Conservation (phyloP, 2,329 filamentous ascomycete genomes). For the Lithohypha guttulata region DNA sequence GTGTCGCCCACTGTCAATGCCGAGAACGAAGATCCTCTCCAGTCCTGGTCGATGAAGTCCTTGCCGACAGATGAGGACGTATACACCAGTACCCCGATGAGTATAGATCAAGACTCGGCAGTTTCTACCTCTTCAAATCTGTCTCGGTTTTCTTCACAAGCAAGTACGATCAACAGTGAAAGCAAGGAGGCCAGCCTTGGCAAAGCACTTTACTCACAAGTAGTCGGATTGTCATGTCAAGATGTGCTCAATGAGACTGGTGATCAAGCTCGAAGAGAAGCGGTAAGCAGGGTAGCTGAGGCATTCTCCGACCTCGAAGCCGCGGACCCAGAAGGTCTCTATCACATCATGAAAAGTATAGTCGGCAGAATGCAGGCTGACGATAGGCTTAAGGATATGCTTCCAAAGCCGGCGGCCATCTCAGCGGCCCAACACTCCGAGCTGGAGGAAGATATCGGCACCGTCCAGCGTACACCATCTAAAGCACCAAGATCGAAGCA, state of each 20-base stretch:
- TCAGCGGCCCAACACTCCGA: conserved; percentile 26
- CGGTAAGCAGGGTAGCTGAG: conserved; percentile 70
- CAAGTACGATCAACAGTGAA: conserved; percentile 13
- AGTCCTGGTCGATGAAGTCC: neutral
- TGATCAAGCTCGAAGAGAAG: conserved; percentile 63
- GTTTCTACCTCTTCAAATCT: neutral
- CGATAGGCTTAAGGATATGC: conserved; percentile 29
- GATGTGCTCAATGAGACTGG: conserved; percentile 75
- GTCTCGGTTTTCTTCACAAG: conserved; percentile 15
- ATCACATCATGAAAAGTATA: conserved; percentile 69
- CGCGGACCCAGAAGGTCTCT: conserved; percentile 80
- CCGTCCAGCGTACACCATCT: conserved; percentile 8
- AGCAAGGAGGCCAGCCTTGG: conserved; percentile 75
- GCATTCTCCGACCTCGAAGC: conserved; percentile 77
- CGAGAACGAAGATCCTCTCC: conserved; percentile 10
- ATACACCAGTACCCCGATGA: neutral
- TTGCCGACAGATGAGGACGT: conserved; percentile 12
- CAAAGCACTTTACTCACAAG: conserved; percentile 67
- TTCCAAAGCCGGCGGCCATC: conserved; percentile 24
- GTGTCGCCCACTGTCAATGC: conserved; percentile 55
- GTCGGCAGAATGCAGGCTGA: conserved; percentile 56
- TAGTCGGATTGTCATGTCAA: conserved; percentile 70
- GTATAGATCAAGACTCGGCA: conserved; percentile 1
- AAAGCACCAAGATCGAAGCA: conserved; percentile 1
- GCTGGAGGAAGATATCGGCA: conserved; percentile 5